Conservation (phyloP, 2,329 filamentous ascomycete genomes). For the Cephalotrichum gorgonifer region DNA sequence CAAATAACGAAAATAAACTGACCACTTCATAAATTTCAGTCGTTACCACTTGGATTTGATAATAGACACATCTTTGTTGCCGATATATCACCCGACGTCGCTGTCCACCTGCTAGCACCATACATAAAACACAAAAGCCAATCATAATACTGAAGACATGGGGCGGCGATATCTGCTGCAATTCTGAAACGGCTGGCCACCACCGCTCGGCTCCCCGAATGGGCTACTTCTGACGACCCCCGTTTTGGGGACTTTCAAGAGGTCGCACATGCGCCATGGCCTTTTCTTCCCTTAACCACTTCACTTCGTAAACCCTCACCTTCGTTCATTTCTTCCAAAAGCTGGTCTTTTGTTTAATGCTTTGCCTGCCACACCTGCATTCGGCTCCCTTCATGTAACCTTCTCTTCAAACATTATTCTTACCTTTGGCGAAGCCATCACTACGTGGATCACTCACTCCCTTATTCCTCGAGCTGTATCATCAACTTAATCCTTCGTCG, state of each 20-base stretch:
- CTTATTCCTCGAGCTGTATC: slow-evolving; percentile 7
- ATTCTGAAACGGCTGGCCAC: slow-evolving; percentile 30
- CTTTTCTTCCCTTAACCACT: slow-evolving; percentile 7
- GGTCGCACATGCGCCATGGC: slow-evolving; percentile 6
- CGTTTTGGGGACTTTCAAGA: slow-evolving; percentile 14
- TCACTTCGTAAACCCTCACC: slow-evolving; percentile 8
- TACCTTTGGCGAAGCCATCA: background rate
- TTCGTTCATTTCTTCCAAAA: slow-evolving; percentile 5
- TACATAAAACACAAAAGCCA: background rate
- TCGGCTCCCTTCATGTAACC: slow-evolving; percentile 5
- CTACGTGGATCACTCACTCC: no score
- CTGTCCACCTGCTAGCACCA: no score
- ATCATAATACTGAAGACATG: background rate
- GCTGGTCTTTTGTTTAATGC: slow-evolving; percentile 10
- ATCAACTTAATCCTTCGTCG: slow-evolving; percentile 6
- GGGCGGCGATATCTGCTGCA: slow-evolving; percentile 21
- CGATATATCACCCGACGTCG: no score
- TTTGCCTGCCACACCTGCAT: slow-evolving; percentile 6
- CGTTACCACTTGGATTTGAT: no score
- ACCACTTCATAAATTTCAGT: no score
- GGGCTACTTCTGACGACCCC: slow-evolving; percentile 14
- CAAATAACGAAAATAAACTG: no score
- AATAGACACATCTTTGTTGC: no score
- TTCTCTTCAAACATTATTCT: background rate
- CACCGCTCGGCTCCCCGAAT: slow-evolving; percentile 6